Base-by-base conservation (phyloP, 495 filamentous ascomycete species). In the Aspergillus saccharolyticus region DNA sequence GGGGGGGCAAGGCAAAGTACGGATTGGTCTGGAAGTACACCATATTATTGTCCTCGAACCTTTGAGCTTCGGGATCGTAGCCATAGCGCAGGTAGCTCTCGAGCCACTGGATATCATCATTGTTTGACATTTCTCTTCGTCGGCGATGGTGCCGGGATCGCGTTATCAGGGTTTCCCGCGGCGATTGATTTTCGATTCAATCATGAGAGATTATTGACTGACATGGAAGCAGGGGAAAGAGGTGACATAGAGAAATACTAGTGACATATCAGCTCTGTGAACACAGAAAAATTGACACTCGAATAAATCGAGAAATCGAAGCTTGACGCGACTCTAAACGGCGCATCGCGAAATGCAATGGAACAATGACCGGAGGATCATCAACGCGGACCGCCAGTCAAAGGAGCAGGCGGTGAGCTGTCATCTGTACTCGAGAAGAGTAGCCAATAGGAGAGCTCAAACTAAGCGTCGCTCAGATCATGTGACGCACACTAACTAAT, bases 61-160 rank as follows among this genome's bases (percentile, higher is more conserved):
- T 48, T 28, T 47, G 28, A 7, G 24, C 24, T 25, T 42, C 10
- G 7, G 12, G 56, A 17, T 30, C 39, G 3, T 15, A 19, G 15
- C 43, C 49, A 21, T 28, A n/a, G 22, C 46, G 53, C n/a, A 42
- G 45, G 21, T 60, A 57, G 22, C 54, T 56, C 43, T 45, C 50
- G 20, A 63, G 56, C 61, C 61, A 63, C 45, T 52, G 25, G n/a
- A 59, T 57, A 8, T 55, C 54, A 2, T 63, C 45, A 19, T 54
- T 43, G 33, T 39, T 39, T 30, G 61, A 59, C 61, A 63, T 63
- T 9, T 57, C 59, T 53, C 15, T 24, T 19, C 12, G 17, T 4
- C 21, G 19, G 10, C 24, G 25, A 3, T 44, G 16, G 21, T 39
- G 33, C 33, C 33, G 14, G 33, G 33, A n/a, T 12, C 14, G 17